Evolutionary conservation across 371 early-diverging fungal genomes (phyloP).

Genomic region (Mucor irregularis): DNA sequence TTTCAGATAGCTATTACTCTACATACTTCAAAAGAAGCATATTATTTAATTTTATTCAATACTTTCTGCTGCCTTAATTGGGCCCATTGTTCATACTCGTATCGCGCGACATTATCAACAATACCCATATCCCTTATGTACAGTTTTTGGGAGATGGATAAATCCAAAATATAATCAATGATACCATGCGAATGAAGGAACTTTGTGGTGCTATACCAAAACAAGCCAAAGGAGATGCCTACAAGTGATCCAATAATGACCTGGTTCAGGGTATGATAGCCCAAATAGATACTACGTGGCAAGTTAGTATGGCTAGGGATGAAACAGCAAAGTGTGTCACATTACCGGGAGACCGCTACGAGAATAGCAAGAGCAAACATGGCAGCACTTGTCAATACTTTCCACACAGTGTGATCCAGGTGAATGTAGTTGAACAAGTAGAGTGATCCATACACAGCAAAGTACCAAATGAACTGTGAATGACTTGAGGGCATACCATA

Average conservation of each 20-base stretch:
- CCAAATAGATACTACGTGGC: conserved; percentile 74
- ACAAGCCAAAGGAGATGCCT: conserved; percentile 61
- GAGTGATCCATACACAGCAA: conserved; percentile 63
- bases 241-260: conserved; percentile 69
- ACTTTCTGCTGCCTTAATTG: neutral
- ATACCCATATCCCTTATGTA: conserved; percentile 62
- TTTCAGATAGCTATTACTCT: too few species aligned
- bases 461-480: conserved; percentile 87
- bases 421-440: conserved; percentile 56
- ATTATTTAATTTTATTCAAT: neutral
- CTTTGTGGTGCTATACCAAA: conserved; percentile 59
- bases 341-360: conserved; percentile 64
- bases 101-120: conserved; percentile 54
- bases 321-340: too few species aligned
- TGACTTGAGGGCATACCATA: conserved; percentile 97
- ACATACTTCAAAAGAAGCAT: too few species aligned
- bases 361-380: conserved; percentile 37
- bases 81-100: conserved; percentile 62
- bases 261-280: conserved; percentile 80
- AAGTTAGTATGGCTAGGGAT: too few species aligned
- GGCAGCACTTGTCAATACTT: conserved; percentile 36
- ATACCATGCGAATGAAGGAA: conserved; percentile 38
- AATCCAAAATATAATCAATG: conserved; percentile 44
- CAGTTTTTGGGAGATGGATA: conserved; percentile 41
- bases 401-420: conserved; percentile 38